These are phyloP conservation scores for Thermochaetoides dissita DNA, from an alignment of 2,329 filamentous ascomycete species.

Conservation along the genomic window DNA sequence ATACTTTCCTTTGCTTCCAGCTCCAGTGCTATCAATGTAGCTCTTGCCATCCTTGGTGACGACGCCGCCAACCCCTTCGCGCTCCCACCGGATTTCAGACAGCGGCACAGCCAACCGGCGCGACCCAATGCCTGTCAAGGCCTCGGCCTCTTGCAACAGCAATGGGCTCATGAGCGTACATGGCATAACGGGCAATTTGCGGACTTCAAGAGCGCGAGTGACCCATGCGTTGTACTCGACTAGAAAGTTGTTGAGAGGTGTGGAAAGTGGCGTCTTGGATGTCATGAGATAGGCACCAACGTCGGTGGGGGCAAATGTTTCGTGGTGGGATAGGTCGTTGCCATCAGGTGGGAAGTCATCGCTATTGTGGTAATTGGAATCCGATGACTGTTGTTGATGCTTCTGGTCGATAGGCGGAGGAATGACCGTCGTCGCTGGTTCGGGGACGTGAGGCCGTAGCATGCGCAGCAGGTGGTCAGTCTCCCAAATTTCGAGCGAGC, in stretches of 20 bases:
- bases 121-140: constrained; percentile 53
- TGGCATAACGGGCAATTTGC: constrained; percentile 58
- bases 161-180: constrained; percentile 65
- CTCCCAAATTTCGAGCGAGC: constrained; percentile 79
- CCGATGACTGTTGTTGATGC: neutral
- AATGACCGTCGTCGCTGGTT: constrained; percentile 14
- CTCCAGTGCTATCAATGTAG: constrained; percentile 34
- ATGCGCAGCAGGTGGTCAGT: constrained; percentile 74
- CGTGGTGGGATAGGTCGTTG: constrained; percentile 30
- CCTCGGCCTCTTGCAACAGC: constrained; percentile 67
- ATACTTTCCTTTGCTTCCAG: constrained; percentile 8
- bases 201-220: constrained; percentile 56
- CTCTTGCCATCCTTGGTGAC: constrained; percentile 46
- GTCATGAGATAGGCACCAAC: constrained; percentile 75
- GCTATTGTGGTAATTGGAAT: neutral
- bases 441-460: constrained; percentile 62
- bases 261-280: constrained; percentile 66
- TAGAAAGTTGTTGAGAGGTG: constrained; percentile 68
- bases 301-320: constrained; percentile 48
- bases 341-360: neutral
- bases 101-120: constrained; percentile 77
- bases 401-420: constrained; percentile 19
- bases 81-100: constrained; percentile 76
- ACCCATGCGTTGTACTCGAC: constrained; percentile 77
- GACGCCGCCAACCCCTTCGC: constrained; percentile 52